phyloP scores from a whole-genome alignment of 2,329 filamentous ascomycete species.

The Pseudogymnoascus sp. region DNA sequence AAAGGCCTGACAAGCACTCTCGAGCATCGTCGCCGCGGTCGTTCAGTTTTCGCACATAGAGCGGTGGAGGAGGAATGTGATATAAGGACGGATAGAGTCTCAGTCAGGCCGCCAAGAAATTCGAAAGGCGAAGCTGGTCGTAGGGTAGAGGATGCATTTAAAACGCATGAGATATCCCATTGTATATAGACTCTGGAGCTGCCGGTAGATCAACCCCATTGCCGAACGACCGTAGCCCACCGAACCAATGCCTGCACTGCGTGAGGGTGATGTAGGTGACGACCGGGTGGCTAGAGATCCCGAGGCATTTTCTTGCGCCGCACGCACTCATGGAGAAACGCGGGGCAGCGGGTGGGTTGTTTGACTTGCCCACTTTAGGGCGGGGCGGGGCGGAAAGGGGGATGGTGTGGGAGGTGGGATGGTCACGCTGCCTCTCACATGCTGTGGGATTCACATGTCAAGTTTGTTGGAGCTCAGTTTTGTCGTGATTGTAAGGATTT shows the following conservation, averaged over 20 bases:
- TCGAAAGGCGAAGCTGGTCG: neutral
- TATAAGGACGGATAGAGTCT: neutral
- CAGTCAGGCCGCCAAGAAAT: neutral
- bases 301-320: neutral
- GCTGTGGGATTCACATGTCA: constrained; percentile 6
- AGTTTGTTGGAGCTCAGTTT: neutral
- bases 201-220: neutral
- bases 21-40: neutral
- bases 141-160: neutral
- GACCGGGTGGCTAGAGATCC: neutral
- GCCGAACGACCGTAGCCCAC: neutral
- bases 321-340: neutral
- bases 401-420: neutral
- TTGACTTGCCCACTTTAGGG: neutral
- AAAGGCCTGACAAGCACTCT: neutral
- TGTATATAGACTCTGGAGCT: constrained; percentile 6
- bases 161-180: constrained; percentile 3
- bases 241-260: neutral
- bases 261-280: neutral
- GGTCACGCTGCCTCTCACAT: constrained; percentile 3
- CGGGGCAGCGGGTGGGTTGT: neutral
- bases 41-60: neutral
- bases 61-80: neutral
- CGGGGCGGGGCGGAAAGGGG: neutral
- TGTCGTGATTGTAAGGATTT: neutral